Conservation (phyloP, 2,329 filamentous ascomycete species). For the Ceratocystis albifundus region DNA sequence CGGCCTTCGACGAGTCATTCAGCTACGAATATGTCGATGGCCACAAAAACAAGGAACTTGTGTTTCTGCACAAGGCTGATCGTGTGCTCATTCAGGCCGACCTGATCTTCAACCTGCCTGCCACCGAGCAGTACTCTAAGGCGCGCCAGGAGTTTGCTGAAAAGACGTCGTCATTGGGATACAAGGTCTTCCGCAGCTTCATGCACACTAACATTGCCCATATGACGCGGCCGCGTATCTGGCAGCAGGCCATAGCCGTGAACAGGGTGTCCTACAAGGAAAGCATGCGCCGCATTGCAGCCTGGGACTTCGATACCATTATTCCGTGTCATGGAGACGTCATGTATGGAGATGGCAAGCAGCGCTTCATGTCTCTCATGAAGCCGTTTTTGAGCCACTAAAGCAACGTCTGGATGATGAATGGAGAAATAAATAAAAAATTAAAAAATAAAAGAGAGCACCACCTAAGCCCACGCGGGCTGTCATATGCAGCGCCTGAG, state of each 20-base stretch:
- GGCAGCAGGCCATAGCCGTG: constrained; percentile 54
- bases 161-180: constrained; percentile 28
- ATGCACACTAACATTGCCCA: constrained; percentile 39
- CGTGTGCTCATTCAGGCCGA: constrained; percentile 78
- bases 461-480: too few relatives aligned
- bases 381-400: constrained; percentile 57
- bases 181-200: constrained; percentile 39
- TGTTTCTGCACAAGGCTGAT: constrained; percentile 72
- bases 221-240: constrained; percentile 60
- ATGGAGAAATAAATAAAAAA: too few relatives aligned
- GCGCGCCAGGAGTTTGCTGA: constrained; percentile 27
- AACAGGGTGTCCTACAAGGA: constrained; percentile 59
- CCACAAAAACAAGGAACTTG: constrained; percentile 75
- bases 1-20: constrained; percentile 79
- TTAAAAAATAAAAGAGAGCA: too few relatives aligned
- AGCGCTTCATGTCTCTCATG: constrained; percentile 65
- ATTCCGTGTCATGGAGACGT: constrained; percentile 92
- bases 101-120: constrained; percentile 80
- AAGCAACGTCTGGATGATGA: not conserved
- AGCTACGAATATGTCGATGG: constrained; percentile 71
- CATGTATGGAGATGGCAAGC: constrained; percentile 62
- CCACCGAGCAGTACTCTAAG: constrained; percentile 70
- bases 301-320: constrained; percentile 75
- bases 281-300: constrained; percentile 55
- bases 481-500: too few relatives aligned